A percentile compares a stretch with the other conserved stretches of the same genome.
phyloP scores from a whole-genome alignment of 2,329 filamentous ascomycete species.

The Balansia obtecta region DNA sequence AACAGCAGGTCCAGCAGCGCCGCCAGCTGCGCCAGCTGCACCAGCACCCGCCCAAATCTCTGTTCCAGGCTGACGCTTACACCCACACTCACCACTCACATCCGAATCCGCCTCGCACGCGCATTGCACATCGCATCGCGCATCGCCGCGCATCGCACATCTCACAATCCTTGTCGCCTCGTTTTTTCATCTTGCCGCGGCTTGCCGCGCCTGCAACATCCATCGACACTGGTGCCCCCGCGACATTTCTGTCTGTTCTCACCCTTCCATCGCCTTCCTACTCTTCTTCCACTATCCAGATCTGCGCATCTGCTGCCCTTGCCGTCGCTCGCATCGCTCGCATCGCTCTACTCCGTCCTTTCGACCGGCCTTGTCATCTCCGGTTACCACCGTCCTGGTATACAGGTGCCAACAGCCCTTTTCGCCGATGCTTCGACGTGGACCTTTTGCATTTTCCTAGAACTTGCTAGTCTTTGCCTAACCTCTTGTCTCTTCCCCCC shows the following conservation, averaged over 20 bases:
- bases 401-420: neutral
- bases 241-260: neutral
- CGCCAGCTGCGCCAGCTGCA: neutral
- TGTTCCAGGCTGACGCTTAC: too few species aligned
- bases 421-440: neutral
- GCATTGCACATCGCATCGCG: too few species aligned
- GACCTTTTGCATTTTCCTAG: neutral
- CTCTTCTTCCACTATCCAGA: neutral
- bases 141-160: neutral
- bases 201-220: neutral
- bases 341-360: too few species aligned
- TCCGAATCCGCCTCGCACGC: too few species aligned
- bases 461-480: neutral
- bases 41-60: too few species aligned
- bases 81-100: too few species aligned
- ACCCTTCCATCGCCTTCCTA: neutral
- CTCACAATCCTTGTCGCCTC: conserved; percentile 7
- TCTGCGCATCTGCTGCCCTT: neutral
- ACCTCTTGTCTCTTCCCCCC: neutral
- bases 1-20: neutral
- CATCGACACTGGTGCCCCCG: neutral
- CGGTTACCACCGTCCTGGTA: neutral
- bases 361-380: conserved; percentile 7
- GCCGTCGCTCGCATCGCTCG: too few species aligned
- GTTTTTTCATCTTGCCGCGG: neutral